phyloP scores from a whole-genome alignment of 768 basidiomycete genomes.

The Galerina marginata region DNA sequence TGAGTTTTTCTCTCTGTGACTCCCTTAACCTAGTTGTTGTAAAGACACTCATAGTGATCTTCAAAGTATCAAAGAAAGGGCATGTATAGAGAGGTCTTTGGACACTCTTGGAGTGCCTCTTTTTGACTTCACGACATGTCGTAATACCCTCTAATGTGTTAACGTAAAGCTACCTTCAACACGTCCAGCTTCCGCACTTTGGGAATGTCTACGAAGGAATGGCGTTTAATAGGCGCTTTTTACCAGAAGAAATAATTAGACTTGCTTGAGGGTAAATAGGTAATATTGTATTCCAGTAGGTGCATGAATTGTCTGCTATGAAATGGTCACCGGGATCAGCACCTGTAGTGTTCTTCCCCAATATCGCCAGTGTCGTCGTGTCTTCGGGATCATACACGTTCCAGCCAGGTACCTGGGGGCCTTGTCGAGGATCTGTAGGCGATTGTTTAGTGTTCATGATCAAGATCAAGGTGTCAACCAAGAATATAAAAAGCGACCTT shows the following conservation, averaged over 20 bases:
- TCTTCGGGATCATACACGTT: constrained; percentile 30
- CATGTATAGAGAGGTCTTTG: too few species aligned
- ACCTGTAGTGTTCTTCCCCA: constrained; percentile 27
- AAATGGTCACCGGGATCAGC: constrained; percentile 35
- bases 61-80: too few species aligned
- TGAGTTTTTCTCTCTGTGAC: too few species aligned
- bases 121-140: too few species aligned
- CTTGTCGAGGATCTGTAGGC: constrained; percentile 30
- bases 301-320: constrained; percentile 30
- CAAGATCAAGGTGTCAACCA: too few species aligned
- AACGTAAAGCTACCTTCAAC: constrained; percentile 11
- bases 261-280: constrained; percentile 35
- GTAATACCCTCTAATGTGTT: too few species aligned
- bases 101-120: too few species aligned
- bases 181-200: constrained; percentile 33
- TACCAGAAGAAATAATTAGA: background rate
- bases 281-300: constrained; percentile 36
- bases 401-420: constrained; percentile 37
- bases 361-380: constrained; percentile 32
- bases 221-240: background rate
- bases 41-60: too few species aligned
- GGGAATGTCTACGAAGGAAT: constrained; percentile 26
- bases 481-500: constrained; percentile 23
- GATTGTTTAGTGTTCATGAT: background rate
- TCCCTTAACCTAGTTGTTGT: too few species aligned